These are phyloP conservation scores for Paramarasmius palmivorus DNA, from an alignment of 1,284 basidiomycete species.

Conservation along the genomic window DNA sequence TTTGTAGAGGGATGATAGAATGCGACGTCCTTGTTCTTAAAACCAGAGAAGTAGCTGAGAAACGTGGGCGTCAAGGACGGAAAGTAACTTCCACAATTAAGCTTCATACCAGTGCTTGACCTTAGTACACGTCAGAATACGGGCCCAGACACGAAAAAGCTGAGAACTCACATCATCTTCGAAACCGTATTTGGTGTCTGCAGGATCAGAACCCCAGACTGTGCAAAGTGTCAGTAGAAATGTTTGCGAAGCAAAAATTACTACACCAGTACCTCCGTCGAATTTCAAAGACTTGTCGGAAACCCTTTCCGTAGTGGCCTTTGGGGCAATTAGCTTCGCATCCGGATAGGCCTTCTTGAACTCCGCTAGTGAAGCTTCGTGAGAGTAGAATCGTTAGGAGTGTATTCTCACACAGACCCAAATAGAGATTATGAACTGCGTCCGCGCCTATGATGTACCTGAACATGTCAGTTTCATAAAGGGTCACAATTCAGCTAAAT, in stretches of 20 bases:
- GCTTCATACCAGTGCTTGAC: conserved; percentile 60
- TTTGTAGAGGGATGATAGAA: neutral
- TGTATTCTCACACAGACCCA: conserved; percentile 43
- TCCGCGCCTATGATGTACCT: conserved; percentile 73
- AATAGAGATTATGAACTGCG: conserved; percentile 63
- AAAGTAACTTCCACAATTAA: neutral
- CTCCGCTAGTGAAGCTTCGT: conserved; percentile 42
- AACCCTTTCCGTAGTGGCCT: conserved; percentile 48
- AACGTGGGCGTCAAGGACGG: neutral
- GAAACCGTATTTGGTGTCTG: conserved; percentile 73
- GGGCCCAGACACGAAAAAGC: conserved; percentile 3
- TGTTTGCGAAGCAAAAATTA: conserved; percentile 3
- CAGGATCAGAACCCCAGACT: conserved; percentile 70
- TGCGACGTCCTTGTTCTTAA: conserved; percentile 32
- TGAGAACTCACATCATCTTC: conserved; percentile 68
- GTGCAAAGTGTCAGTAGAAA: conserved; percentile 13
- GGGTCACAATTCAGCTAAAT: neutral
- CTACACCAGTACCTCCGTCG: conserved; percentile 55
- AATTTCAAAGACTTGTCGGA: conserved; percentile 42
- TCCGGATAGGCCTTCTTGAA: conserved; percentile 77
- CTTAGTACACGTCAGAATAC: conserved; percentile 31
- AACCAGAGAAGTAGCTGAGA: conserved; percentile 77
- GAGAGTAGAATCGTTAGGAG: neutral
- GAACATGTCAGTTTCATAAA: neutral
- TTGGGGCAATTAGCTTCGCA: conserved; percentile 74